Conservation (phyloP, 202 grass and related monocot species). For the Panicum hallii region DNA sequence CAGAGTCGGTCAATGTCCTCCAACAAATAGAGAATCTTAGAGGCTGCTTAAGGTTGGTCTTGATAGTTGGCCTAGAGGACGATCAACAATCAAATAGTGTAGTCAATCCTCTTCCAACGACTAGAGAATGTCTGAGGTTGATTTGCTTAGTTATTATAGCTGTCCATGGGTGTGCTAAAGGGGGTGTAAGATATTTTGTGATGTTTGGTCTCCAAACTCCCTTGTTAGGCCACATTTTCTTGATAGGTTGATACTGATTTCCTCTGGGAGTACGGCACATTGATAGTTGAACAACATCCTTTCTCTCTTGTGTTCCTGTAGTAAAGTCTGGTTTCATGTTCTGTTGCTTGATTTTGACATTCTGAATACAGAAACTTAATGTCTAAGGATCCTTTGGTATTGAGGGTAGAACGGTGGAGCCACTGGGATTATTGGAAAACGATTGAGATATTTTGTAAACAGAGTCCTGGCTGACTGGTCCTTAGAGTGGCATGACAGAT, state of each 20-base stretch:
- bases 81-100: background rate
- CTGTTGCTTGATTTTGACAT: constrained; percentile 27
- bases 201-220: constrained; percentile 35
- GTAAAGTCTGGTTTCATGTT: constrained; percentile 4
- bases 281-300: constrained; percentile 25
- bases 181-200: background rate
- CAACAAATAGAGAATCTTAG: constrained; percentile 51
- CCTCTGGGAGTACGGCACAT: background rate
- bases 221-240: constrained; percentile 29
- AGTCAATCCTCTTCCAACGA: constrained; percentile 8
- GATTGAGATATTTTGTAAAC: constrained; percentile 6
- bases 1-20: constrained; percentile 50
- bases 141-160: constrained; percentile 22
- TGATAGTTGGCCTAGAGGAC: constrained; percentile 2
- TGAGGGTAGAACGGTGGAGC: background rate
- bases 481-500: constrained; percentile 3
- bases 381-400: constrained; percentile 16
- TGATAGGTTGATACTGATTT: background rate
- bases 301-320: constrained; percentile 33
- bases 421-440: constrained; percentile 9
- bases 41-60: constrained; percentile 38
- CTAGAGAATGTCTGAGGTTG: constrained; percentile 26
- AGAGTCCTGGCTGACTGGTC: background rate
- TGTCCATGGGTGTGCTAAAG: constrained; percentile 20
- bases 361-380: constrained; percentile 13